Conservation (phyloP, 2,329 filamentous ascomycete species). For the Ilyonectria destructans region DNA sequence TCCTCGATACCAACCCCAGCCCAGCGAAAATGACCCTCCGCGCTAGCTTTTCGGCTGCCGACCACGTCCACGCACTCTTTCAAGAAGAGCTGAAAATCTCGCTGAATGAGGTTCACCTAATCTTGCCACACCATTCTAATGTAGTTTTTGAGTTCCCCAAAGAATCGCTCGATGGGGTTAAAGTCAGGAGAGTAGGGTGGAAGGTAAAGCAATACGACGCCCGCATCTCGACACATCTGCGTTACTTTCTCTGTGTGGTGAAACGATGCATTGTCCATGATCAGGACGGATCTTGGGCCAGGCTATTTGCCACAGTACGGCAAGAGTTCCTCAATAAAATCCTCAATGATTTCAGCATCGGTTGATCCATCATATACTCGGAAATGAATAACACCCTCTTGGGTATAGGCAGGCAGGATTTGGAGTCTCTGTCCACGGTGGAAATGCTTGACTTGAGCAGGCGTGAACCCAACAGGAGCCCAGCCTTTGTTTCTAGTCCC, state of each 20-base stretch:
- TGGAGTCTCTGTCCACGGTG: slow-evolving; percentile 41
- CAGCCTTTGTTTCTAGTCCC: slow-evolving; percentile 11
- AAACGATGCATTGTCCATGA: slow-evolving; percentile 56
- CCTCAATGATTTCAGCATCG: neutral
- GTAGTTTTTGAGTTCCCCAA: slow-evolving; percentile 41
- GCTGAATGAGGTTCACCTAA: slow-evolving; percentile 34
- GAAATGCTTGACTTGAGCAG: slow-evolving; percentile 31
- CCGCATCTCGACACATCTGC: slow-evolving; percentile 47
- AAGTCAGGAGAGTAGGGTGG: slow-evolving; percentile 46
- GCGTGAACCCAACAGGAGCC: slow-evolving; percentile 26
- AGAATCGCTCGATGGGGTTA: slow-evolving; percentile 47
- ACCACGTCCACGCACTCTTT: slow-evolving; percentile 42
- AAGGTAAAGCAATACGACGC: slow-evolving; percentile 33
- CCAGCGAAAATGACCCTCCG: slow-evolving; percentile 28
- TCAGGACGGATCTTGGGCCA: slow-evolving; percentile 54
- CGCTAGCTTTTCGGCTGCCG: slow-evolving; percentile 24
- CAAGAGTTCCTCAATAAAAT: neutral
- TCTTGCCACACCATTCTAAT: slow-evolving; percentile 37
- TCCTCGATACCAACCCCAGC: slow-evolving; percentile 18
- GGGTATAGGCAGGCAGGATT: slow-evolving; percentile 49
- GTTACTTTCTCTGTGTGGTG: slow-evolving; percentile 48
- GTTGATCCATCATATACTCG: neutral
- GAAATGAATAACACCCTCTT: neutral
- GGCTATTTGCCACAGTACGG: slow-evolving; percentile 50
- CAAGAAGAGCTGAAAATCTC: slow-evolving; percentile 40